phyloP scores from a whole-genome alignment of 495 filamentous ascomycete genomes.

The Neurospora sublineolata region DNA sequence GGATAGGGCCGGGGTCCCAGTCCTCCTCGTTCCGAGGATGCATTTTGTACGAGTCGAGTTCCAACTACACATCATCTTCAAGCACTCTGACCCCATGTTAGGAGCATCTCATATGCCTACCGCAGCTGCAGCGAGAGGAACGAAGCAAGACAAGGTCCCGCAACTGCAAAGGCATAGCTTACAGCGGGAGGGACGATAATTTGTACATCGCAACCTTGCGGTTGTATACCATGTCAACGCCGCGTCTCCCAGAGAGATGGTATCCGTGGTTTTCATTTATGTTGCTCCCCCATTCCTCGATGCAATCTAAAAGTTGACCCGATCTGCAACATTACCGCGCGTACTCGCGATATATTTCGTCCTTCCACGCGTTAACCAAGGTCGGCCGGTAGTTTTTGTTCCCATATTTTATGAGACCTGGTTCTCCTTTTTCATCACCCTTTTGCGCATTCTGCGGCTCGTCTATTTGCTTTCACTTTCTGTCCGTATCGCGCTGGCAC shows the following conservation, averaged over 20 bases:
- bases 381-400: neutral
- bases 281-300: slow-evolving; percentile 10
- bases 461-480: neutral
- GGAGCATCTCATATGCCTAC: neutral
- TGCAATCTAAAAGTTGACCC: slow-evolving; percentile 2
- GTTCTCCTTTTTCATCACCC: neutral
- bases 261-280: slow-evolving; percentile 18
- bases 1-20: neutral
- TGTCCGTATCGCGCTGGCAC: neutral
- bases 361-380: neutral
- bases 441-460: slow-evolving; percentile 4
- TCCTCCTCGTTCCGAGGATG: neutral
- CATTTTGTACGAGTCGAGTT: neutral
- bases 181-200: slow-evolving; percentile 9
- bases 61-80: neutral
- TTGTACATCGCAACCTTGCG: slow-evolving; percentile 5
- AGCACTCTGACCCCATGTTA: neutral
- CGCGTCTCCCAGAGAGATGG: slow-evolving; percentile 10
- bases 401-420: slow-evolving; percentile 11
- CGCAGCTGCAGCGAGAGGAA: neutral
- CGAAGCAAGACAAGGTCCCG: slow-evolving; percentile 1
- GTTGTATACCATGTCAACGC: slow-evolving; percentile 2
- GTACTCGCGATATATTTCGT: slow-evolving; percentile 2
- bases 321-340: slow-evolving; percentile 15
- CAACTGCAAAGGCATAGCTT: slow-evolving; percentile 2